These are phyloP conservation scores for Didymella keratinophila DNA, from an alignment of 2,329 filamentous ascomycete species.

Conservation along the genomic window DNA sequence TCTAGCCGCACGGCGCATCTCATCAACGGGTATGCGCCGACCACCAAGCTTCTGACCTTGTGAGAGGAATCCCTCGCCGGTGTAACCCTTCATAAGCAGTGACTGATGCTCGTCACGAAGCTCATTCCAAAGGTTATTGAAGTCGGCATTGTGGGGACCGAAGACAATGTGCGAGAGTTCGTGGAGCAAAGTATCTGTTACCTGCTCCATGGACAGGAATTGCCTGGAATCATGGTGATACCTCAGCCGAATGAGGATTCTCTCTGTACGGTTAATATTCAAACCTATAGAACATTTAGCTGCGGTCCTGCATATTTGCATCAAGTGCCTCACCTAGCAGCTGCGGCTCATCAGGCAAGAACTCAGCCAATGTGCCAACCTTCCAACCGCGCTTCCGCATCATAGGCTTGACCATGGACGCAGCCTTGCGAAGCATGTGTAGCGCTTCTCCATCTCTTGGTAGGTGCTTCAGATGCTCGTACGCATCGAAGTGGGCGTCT, in stretches of 20 bases:
- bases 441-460: constrained; percentile 57
- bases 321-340: constrained; percentile 66
- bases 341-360: constrained; percentile 77
- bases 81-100: constrained; percentile 81
- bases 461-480: constrained; percentile 58
- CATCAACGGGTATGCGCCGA: constrained; percentile 65
- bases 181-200: constrained; percentile 92
- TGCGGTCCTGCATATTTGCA: background rate
- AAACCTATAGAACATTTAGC: constrained; percentile 59
- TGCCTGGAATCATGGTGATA: constrained; percentile 76
- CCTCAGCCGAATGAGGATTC: constrained; percentile 83
- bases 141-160: constrained; percentile 82
- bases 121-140: constrained; percentile 88
- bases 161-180: constrained; percentile 89
- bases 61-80: constrained; percentile 85
- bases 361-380: constrained; percentile 81
- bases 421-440: constrained; percentile 76
- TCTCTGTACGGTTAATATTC: constrained; percentile 78
- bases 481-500: constrained; percentile 58
- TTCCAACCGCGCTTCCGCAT: constrained; percentile 88
- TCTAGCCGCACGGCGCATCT: constrained; percentile 77
- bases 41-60: constrained; percentile 75
- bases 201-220: constrained; percentile 80
- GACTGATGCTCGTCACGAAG: constrained; percentile 84
- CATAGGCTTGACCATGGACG: constrained; percentile 90